Conservation (phyloP, 441 rosid genomes). For the Rhodomyrtus psidioides region DNA sequence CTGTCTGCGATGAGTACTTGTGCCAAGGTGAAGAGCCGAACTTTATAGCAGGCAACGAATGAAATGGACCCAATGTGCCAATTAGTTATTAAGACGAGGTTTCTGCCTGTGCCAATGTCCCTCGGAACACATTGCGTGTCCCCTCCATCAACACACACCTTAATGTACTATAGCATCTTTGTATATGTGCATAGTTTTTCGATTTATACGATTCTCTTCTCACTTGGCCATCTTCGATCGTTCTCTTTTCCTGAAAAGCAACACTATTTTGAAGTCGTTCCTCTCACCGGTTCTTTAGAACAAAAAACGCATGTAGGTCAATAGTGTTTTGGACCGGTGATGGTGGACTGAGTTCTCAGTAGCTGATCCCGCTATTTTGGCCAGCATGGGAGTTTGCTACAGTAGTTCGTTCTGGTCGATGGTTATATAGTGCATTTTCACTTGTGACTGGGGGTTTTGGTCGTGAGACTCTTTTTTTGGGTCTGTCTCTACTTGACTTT, state of each 20-base stretch:
- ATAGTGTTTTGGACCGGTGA: not conserved
- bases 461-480: too few species aligned
- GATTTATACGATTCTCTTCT: not conserved
- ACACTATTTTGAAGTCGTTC: not conserved
- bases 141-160: not conserved
- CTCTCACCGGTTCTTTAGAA: not conserved
- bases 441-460: not conserved
- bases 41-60: constrained; percentile 66
- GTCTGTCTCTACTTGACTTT: not conserved
- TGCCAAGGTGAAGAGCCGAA: constrained; percentile 87
- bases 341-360: not conserved
- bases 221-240: not conserved
- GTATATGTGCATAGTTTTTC: not conserved
- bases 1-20: constrained; percentile 79
- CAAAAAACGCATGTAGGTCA: not conserved
- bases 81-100: too few species aligned
- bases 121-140: not conserved
- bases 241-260: not conserved
- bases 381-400: not conserved
- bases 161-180: not conserved
- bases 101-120: not conserved
- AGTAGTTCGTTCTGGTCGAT: not conserved
- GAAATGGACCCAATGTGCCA: not conserved
- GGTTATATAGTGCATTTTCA: not conserved
- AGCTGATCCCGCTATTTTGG: not conserved